A percentile compares a stretch with the other conserved stretches of the same genome.
Evolutionary conservation across 108 stramenopile species (phyloP).

Genomic region (Schizochytrium sp.): DNA sequence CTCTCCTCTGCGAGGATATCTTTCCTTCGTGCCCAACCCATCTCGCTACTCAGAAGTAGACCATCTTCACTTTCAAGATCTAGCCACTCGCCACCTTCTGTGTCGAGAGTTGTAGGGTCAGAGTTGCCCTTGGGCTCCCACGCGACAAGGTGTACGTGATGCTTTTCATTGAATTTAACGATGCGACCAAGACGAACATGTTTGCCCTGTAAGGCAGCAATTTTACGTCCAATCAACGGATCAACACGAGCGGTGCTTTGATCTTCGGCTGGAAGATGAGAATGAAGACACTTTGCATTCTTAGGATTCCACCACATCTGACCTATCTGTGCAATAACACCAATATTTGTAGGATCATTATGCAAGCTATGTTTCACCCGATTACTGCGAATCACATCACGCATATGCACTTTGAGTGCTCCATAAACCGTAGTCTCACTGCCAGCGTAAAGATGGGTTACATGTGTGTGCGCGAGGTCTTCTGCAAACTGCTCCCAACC

Average conservation of each 20-base stretch:
- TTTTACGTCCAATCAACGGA: constrained; percentile 2
- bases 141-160: background rate
- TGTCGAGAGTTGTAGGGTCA: background rate
- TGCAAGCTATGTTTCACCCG: constrained; percentile 31
- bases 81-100: background rate
- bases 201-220: background rate
- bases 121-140: background rate
- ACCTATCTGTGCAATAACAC: constrained; percentile 24
- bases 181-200: background rate
- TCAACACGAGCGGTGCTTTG: background rate
- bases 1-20: background rate
- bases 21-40: constrained; percentile 11
- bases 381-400: constrained; percentile 11
- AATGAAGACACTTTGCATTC: background rate
- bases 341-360: background rate
- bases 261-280: background rate
- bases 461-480: constrained; percentile 32
- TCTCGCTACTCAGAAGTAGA: background rate
- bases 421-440: constrained; percentile 57
- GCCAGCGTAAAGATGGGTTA: constrained; percentile 45
- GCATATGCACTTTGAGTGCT: constrained; percentile 50
- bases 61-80: background rate
- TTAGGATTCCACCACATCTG: constrained; percentile 58
- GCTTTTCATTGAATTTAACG: constrained; percentile 18
- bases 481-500: constrained; percentile 60